phyloP scores from a whole-genome alignment of 352 stramenopile species.

The Pythium guiyangense region DNA sequence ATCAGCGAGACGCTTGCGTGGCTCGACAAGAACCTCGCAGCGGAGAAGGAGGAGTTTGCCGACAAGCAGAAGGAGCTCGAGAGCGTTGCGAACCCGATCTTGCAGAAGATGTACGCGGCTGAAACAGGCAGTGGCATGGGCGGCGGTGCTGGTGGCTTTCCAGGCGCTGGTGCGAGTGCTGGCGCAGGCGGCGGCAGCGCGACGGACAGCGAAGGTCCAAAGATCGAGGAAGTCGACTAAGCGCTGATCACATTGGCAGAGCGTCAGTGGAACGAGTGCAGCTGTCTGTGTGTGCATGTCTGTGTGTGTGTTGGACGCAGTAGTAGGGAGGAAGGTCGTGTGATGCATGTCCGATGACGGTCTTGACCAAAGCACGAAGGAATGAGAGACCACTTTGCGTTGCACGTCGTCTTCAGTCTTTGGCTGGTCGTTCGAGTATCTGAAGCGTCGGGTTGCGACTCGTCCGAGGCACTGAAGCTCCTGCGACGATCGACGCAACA shows the following conservation, averaged over 20 bases:
- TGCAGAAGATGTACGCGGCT: constrained; percentile 81
- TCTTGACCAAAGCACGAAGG: too few species aligned
- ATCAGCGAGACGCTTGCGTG: constrained; percentile 64
- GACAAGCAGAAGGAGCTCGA: constrained; percentile 87
- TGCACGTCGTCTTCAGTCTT: too few species aligned
- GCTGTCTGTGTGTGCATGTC: background rate
- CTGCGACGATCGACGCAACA: too few species aligned
- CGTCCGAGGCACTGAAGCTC: too few species aligned
- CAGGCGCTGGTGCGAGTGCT: constrained; percentile 12
- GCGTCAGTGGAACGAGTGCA: too few species aligned
- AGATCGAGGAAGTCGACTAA: constrained; percentile 83
- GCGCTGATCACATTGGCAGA: too few species aligned
- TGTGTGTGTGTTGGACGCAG: too few species aligned
- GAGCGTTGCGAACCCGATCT: constrained; percentile 74
- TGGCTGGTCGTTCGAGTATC: too few species aligned
- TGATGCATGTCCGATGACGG: too few species aligned
- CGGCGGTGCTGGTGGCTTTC: constrained; percentile 26
- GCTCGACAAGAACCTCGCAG: constrained; percentile 47
- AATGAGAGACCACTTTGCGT: too few species aligned
- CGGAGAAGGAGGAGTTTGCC: constrained; percentile 84
- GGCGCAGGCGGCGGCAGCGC: background rate
- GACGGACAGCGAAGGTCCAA: constrained; percentile 38
- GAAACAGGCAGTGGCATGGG: constrained; percentile 43
- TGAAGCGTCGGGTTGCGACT: too few species aligned
- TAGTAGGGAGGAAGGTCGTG: too few species aligned